Evolutionary conservation across 441 rosid species (phyloP), one percentile per base, ranked within the genome.

Genomic region (Eutrema salsugineum): DNA sequence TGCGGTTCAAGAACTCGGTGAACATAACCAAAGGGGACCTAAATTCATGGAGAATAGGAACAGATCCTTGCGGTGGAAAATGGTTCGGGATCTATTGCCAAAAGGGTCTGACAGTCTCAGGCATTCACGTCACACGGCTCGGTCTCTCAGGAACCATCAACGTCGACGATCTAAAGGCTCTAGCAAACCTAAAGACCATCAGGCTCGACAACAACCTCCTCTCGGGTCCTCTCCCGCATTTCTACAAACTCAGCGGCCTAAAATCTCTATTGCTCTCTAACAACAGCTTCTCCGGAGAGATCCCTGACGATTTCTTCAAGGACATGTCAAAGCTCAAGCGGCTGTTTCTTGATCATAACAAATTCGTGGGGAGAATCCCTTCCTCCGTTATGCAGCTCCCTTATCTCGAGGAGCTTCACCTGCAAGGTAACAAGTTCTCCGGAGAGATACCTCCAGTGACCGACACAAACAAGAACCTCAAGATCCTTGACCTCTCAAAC

Each of bases 1-100:
- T 70, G 12, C 66, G 59, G 39, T 70, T 70, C 73, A 70, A 47
- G 28, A 47, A 11, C 48, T 46, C 73, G 5, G 49, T 59, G 58
- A 70, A 58, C 14, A 70, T 70, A 70, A 70, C 70, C 10, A 56
- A 58, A 11, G 79, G 72, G 17, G 81, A 67, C 6, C 79, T 92
- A 46, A 71, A 78, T 28, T 72, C 83, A 32, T 90, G 98, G 98
- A 73, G 32, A 42, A 14, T 72, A 5, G 74, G 78, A 20, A 63
- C 89, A 17, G 74, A 76, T 67, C 87, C 90, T 64, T 92, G 97
- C 43, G 39, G 32, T 28, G 50, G 74, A 14, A 66, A 60, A 32
- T 92, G 97, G 97, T 49, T 44, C 7, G 94, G 94, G 6, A 82
- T 86, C 27, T 58, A 82, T 50, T 92, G 98, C 67, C 60, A 63